A percentile compares a stretch with the other conserved stretches of the same genome.
Conservation (phyloP, 441 rosid species). For the Corymbia citriodora region DNA sequence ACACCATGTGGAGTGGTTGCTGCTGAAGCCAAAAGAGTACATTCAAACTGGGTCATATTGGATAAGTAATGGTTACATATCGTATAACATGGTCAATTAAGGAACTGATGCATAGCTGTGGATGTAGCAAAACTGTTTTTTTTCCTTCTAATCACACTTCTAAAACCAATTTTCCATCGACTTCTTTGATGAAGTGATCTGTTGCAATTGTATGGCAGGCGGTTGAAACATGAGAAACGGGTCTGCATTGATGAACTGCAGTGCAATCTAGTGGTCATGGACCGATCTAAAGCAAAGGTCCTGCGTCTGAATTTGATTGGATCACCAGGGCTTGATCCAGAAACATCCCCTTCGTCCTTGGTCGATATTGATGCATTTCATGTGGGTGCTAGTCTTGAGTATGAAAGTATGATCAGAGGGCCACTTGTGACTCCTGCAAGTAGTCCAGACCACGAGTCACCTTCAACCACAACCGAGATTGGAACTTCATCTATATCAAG, state of each 20-base stretch:
- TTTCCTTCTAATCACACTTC: neutral
- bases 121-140: neutral
- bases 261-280: constrained; percentile 95
- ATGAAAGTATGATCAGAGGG: constrained; percentile 53
- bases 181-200: constrained; percentile 2
- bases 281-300: constrained; percentile 83
- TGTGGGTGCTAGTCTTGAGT: constrained; percentile 30
- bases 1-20: constrained; percentile 87
- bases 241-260: constrained; percentile 84
- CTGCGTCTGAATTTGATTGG: constrained; percentile 93
- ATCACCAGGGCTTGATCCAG: constrained; percentile 44
- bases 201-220: constrained; percentile 42
- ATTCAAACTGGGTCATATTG: constrained; percentile 89
- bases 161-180: neutral
- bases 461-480: constrained; percentile 82
- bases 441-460: constrained; percentile 95
- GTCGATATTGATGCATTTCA: constrained; percentile 39
- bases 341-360: constrained; percentile 24
- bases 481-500: constrained; percentile 96
- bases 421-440: constrained; percentile 87
- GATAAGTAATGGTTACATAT: constrained; percentile 68
- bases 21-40: constrained; percentile 75
- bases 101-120: neutral
- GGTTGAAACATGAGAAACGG: constrained; percentile 78
- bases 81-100: neutral